These are phyloP conservation scores for Pichia phayaonensis DNA, from an alignment of 805 yeast genomes.

Conservation along the genomic window DNA sequence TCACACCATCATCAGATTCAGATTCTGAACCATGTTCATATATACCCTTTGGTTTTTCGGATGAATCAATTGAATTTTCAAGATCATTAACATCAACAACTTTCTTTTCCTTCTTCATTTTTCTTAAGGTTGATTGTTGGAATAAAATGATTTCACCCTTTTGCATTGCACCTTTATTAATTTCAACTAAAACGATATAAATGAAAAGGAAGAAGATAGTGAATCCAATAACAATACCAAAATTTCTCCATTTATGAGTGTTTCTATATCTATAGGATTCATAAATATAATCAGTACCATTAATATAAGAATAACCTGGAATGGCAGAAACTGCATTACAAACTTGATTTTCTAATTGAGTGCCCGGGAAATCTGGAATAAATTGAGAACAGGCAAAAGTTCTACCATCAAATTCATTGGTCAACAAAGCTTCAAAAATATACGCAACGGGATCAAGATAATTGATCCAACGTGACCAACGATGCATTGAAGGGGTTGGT, in stretches of 20 bases:
- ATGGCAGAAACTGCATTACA: slow-evolving; percentile 45
- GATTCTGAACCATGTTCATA: slow-evolving; percentile 16
- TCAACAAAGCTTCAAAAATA: slow-evolving; percentile 49
- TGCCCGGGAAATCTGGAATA: slow-evolving; percentile 36
- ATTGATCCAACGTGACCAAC: slow-evolving; percentile 63
- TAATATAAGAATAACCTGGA: slow-evolving; percentile 44
- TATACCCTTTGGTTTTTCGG: slow-evolving; percentile 22
- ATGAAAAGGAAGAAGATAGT: slow-evolving; percentile 44
- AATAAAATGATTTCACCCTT: slow-evolving; percentile 66
- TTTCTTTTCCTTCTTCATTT: slow-evolving; percentile 35
- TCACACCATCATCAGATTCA: slow-evolving; percentile 22
- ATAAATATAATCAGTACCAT: slow-evolving; percentile 52
- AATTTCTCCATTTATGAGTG: slow-evolving; percentile 71
- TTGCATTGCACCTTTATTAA: slow-evolving; percentile 53
- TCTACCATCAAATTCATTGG: slow-evolving; percentile 47
- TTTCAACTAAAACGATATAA: slow-evolving; percentile 50
- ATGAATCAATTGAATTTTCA: slow-evolving; percentile 19
- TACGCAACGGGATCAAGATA: slow-evolving; percentile 53
- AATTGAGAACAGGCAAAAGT: slow-evolving; percentile 38
- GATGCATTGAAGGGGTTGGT: slow-evolving; percentile 48
- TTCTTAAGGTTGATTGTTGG: slow-evolving; percentile 41
- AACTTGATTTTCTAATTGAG: slow-evolving; percentile 16
- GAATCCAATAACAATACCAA: slow-evolving; percentile 59
- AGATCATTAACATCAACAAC: slow-evolving; percentile 19
- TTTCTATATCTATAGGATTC: slow-evolving; percentile 43